These are phyloP conservation scores for Xylaria sp. DNA, from an alignment of 495 filamentous ascomycete species.

Conservation along the genomic window DNA sequence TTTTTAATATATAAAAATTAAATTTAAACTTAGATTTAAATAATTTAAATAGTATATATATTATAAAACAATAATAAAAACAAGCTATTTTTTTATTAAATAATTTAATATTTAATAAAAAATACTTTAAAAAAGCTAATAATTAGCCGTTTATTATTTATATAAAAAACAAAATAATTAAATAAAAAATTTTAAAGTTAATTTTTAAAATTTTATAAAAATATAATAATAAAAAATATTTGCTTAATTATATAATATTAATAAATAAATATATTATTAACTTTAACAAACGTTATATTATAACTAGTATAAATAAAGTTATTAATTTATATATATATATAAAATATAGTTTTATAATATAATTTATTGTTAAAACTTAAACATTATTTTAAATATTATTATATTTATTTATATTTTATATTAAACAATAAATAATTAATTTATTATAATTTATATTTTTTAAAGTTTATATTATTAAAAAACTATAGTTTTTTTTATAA, in stretches of 20 bases:
- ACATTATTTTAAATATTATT: not conserved
- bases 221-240: constrained; percentile 7
- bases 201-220: not conserved
- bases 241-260: not conserved
- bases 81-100: not conserved
- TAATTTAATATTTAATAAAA: not conserved
- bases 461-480: constrained; percentile 2
- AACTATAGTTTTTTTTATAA: constrained; percentile 1
- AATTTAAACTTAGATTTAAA: not conserved
- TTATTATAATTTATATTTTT: not conserved
- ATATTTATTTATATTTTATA: not conserved
- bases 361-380: not conserved
- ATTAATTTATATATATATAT: not conserved
- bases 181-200: not conserved
- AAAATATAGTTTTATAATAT: not conserved
- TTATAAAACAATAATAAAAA: not conserved
- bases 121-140: constrained; percentile 2
- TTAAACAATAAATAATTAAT: constrained; percentile 1
- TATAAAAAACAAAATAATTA: constrained; percentile 1
- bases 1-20: not conserved
- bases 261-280: not conserved
- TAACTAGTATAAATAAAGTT: constrained; percentile 1
- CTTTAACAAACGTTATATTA: not conserved
- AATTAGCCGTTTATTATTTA: not conserved
- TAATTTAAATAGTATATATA: constrained; percentile 2